Percentiles rank a stretch among this genome's conserved stretches.
These are phyloP conservation scores for Phoma sp. DNA, from an alignment of 2,329 filamentous ascomycete species.

Conservation along the genomic window DNA sequence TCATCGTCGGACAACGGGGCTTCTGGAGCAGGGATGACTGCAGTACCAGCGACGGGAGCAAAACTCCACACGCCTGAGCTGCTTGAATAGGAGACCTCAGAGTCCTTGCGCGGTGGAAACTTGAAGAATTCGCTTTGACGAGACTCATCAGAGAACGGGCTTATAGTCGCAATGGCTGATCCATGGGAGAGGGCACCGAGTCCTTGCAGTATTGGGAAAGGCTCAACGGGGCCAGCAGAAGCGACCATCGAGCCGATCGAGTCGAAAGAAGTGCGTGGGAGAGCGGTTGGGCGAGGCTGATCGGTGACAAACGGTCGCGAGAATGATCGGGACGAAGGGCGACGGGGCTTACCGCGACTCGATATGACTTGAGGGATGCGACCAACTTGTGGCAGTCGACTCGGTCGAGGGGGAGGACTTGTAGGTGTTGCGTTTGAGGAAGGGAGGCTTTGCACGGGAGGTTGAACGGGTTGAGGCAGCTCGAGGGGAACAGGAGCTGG, in stretches of 20 bases:
- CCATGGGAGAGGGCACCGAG: conserved; percentile 45
- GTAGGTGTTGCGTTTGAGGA: conserved; percentile 36
- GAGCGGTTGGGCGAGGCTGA: conserved; percentile 50
- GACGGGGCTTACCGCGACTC: conserved; percentile 67
- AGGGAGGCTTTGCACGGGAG: conserved; percentile 20
- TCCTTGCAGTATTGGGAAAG: conserved; percentile 47
- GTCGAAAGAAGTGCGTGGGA: conserved; percentile 43
- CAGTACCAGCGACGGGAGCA: conserved; percentile 64
- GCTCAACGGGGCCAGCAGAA: conserved; percentile 39
- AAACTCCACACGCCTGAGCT: conserved; percentile 69
- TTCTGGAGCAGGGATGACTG: conserved; percentile 68
- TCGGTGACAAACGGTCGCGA: conserved; percentile 75
- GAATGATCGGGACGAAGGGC: conserved; percentile 78
- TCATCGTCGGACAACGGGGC: conserved; percentile 80
- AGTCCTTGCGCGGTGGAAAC: conserved; percentile 77
- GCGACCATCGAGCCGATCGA: conserved; percentile 37
- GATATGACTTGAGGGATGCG: conserved; percentile 85
- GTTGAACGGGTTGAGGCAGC: conserved; percentile 4
- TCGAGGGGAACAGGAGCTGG: background rate
- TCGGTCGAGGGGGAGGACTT: conserved; percentile 57
- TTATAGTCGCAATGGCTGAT: conserved; percentile 48
- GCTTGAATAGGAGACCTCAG: conserved; percentile 70
- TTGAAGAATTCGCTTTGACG: conserved; percentile 71
- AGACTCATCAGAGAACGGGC: conserved; percentile 39
- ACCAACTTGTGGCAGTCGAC: conserved; percentile 79